Evolutionary conservation across 2,329 filamentous ascomycete species (phyloP).

Genomic region (Aspergillus calidoustus): DNA sequence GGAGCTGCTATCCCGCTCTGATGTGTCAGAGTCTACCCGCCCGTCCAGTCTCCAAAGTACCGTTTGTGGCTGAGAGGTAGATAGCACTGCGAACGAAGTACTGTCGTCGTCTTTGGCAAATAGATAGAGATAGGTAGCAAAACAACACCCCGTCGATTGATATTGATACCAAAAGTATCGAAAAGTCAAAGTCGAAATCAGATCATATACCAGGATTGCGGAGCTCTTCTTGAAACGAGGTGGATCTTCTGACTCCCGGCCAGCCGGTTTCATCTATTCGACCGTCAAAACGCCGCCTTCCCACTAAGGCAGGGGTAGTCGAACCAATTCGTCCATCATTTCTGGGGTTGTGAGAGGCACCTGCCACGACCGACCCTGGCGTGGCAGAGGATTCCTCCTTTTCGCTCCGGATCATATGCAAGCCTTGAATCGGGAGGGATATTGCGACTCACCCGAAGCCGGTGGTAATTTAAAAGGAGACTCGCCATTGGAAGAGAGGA

Average conservation of each 20-base stretch:
- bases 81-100: background rate
- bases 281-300: slow-evolving; percentile 18
- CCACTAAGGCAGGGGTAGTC: slow-evolving; percentile 28
- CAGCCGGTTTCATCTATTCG: slow-evolving; percentile 29
- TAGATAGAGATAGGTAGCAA: background rate
- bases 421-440: background rate
- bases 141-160: background rate
- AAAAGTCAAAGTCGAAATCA: background rate
- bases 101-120: background rate
- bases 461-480: background rate
- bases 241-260: slow-evolving; percentile 19
- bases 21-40: slow-evolving; percentile 7
- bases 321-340: slow-evolving; percentile 6
- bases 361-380: background rate
- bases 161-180: background rate
- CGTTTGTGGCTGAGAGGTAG: background rate
- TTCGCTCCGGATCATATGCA: slow-evolving; percentile 7
- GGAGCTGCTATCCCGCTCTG: background rate
- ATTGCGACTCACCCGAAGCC: background rate
- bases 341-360: background rate
- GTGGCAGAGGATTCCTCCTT: slow-evolving; percentile 3
- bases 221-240: slow-evolving; percentile 17
- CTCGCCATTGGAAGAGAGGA: background rate
- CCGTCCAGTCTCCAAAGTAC: slow-evolving; percentile 4
- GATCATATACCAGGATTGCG: background rate